A percentile compares a stretch with the other conserved stretches of the same genome.
phyloP scores from a whole-genome alignment of 208 protist species.

The Acanthamoeba healyi region DNA sequence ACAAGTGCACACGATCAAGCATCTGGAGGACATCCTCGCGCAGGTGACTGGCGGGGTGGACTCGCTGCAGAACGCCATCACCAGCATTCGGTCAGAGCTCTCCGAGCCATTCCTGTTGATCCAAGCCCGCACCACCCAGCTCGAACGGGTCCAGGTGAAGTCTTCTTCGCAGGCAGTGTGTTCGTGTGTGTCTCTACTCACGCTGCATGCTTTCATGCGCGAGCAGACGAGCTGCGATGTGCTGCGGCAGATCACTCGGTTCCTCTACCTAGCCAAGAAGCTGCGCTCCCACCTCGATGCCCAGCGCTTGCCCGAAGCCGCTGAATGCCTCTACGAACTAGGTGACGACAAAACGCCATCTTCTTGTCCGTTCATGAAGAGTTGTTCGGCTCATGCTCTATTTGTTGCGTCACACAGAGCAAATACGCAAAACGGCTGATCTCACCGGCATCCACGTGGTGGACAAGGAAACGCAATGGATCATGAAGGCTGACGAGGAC shows the following conservation, averaged over 20 bases:
- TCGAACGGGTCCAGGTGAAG: conserved; percentile 74
- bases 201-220: no score
- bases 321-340: conserved; percentile 81
- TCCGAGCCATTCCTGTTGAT: conserved; percentile 74
- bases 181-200: no score
- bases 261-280: conserved; percentile 76
- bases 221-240: conserved; percentile 78
- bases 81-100: conserved; percentile 77
- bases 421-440: conserved; percentile 75
- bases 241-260: conserved; percentile 76
- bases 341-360: no score
- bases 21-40: conserved; percentile 74
- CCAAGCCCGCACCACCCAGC: conserved; percentile 69
- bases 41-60: conserved; percentile 45
- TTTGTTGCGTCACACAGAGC: no score
- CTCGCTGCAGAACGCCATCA: conserved; percentile 73
- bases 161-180: no score
- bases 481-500: conserved; percentile 78
- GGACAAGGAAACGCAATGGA: conserved; percentile 77
- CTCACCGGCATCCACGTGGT: conserved; percentile 77
- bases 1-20: conserved; percentile 76
- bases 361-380: no score
- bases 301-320: conserved; percentile 80
- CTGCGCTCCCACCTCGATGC: conserved; percentile 75
- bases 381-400: no score